phyloP scores from a whole-genome alignment of 257 asterid species.

The Solanum chilense region DNA sequence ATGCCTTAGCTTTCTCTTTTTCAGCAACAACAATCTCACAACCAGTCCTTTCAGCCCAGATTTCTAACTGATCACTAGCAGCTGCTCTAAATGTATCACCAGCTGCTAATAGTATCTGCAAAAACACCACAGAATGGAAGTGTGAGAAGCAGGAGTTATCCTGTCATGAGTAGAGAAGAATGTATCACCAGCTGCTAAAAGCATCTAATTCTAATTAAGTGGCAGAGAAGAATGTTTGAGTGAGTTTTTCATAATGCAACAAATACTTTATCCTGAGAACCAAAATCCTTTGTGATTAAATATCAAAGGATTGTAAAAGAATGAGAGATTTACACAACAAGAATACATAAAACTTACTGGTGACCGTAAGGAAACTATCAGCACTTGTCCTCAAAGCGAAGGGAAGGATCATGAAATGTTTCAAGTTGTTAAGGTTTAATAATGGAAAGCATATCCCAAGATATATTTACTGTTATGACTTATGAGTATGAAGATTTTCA shows the following conservation, averaged over 20 bases:
- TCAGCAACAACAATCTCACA: conserved; percentile 92
- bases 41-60: conserved; percentile 94
- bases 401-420: not conserved
- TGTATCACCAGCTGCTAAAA: not conserved
- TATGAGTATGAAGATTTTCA: not conserved
- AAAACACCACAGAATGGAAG: not conserved
- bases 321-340: not conserved
- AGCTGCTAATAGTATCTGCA: conserved; percentile 82
- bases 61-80: conserved; percentile 86
- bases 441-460: not conserved
- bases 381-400: not conserved
- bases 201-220: not conserved
- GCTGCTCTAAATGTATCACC: conserved; percentile 99
- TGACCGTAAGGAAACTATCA: not conserved
- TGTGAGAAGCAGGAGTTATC: not conserved
- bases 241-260: not conserved
- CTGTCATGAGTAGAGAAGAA: not conserved
- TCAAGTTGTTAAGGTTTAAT: not conserved
- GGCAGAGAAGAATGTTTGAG: not conserved
- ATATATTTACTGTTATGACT: not conserved
- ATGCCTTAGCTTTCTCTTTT: conserved; percentile 76
- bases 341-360: not conserved
- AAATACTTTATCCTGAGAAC: not conserved
- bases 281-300: not conserved
- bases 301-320: not conserved